phyloP scores from a whole-genome alignment of 805 yeast genomes.

The Ascoidea rubescens region DNA sequence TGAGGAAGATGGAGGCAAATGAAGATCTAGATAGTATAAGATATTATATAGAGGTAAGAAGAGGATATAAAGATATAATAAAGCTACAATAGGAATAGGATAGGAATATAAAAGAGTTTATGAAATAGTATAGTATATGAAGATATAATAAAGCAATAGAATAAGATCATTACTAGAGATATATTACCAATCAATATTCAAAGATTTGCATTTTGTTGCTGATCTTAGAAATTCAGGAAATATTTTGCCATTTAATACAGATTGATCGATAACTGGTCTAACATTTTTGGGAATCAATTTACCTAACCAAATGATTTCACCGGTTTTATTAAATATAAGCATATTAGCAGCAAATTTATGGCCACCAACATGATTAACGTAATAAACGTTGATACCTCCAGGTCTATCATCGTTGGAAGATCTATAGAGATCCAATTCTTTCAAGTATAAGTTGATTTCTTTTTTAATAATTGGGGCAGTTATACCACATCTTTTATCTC shows the following conservation, averaged over 20 bases:
- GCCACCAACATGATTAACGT: conserved; percentile 85
- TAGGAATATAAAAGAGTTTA: no score
- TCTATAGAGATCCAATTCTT: conserved; percentile 60
- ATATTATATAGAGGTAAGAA: no score
- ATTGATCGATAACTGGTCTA: conserved; percentile 59
- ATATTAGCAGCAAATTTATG: conserved; percentile 91
- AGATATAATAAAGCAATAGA: no score
- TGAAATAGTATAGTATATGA: no score
- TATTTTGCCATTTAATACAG: conserved; percentile 57
- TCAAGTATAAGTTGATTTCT: conserved; percentile 57
- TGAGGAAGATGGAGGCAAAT: no score
- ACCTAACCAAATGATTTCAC: conserved; percentile 82
- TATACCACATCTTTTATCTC: conserved; percentile 88
- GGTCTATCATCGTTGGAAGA: conserved; percentile 66
- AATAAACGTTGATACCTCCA: conserved; percentile 60
- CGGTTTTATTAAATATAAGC: conserved; percentile 55
- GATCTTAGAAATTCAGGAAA: conserved; percentile 58
- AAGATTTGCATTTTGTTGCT: conserved; percentile 24
- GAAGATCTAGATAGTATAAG: no score
- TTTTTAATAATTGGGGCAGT: conserved; percentile 85
- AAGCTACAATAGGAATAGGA: no score
- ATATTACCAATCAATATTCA: no score
- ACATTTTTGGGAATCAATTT: conserved; percentile 70
- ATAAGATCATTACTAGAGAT: no score
- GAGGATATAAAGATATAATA: no score